Evolutionary conservation across 2,329 filamentous ascomycete species (phyloP), one percentile per base, ranked within the genome.

Genomic region (Aspergillus oerlinghausenensis): DNA sequence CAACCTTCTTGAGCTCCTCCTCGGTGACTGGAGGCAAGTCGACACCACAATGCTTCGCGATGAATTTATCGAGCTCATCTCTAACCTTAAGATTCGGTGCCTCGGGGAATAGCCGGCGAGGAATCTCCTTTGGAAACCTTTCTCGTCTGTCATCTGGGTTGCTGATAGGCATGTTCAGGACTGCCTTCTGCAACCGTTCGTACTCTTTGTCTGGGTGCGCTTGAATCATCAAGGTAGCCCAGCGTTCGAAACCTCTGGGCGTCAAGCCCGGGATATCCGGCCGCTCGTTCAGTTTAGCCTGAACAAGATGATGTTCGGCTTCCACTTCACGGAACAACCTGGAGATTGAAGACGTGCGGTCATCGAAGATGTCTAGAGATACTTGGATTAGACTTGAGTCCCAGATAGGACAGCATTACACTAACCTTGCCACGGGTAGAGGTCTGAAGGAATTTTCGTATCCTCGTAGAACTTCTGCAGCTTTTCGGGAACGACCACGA

Each of bases 181-280:
- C 83, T 23, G 90, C 84, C 56, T 82, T 85, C 47, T 84, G 79
- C 4, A 96, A 77, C 9, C 92, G 84, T 45, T 82, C 80, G 56
- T 85, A 87, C 71, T 96, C 91, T 49, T 84, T 80, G 43, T 91
- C 86, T 0, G 92, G 92, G 61, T 91, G 86, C 1, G 90, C 88
- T 61, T 85, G 83, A 40, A 93, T 87, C 70, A 90, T 82, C 42
- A 84, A 79, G 1, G 84, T 87, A 77, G 89, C 85, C 87, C 90
- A 96, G 53, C 79, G 78, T 51, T 82, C 80, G 67, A 90, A 90
- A 1, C 88, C 88, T n/a, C 77, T 70, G 0, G 85, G 82, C 0
- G 88, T 90, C 25, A 91, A 74, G 1, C 82, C 84, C 0, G 88
- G 88, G 26, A 88, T 78, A 42, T 79, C 78, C 3, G 87, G 86